These are phyloP conservation scores for Beauveria australis DNA, from an alignment of 2,329 filamentous ascomycete genomes.

Conservation along the genomic window DNA sequence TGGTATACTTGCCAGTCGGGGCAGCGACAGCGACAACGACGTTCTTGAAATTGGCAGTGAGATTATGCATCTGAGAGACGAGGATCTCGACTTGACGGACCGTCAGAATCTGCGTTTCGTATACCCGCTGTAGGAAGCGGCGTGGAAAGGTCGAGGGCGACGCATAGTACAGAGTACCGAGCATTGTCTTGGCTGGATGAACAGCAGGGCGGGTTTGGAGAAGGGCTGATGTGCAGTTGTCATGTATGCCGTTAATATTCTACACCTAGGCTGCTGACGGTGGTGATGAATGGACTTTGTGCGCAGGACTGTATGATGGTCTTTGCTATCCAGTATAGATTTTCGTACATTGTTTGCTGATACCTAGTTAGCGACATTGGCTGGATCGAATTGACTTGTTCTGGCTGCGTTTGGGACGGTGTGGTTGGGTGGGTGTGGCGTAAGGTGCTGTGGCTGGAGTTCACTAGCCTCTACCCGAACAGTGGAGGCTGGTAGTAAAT, in stretches of 20 bases:
- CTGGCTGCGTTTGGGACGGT: not conserved
- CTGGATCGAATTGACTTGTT: too few relatives aligned
- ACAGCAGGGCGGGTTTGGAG: not conserved
- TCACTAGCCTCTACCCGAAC: too few relatives aligned
- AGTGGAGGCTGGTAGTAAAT: not conserved
- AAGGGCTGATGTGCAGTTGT: not conserved
- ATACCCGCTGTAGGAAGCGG: slow-evolving; percentile 22
- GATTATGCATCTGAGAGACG: slow-evolving; percentile 13
- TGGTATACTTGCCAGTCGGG: not conserved
- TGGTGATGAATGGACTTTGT: not conserved
- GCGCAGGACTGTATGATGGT: not conserved
- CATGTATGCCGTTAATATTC: too few relatives aligned
- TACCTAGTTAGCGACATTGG: too few relatives aligned
- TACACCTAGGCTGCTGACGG: not conserved
- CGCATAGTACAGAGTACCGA: not conserved
- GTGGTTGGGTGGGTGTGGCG: not conserved
- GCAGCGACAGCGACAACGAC: slow-evolving; percentile 12
- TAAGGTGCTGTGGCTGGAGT: too few relatives aligned
- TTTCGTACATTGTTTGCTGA: not conserved
- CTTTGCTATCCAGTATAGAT: not conserved
- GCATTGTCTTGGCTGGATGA: not conserved
- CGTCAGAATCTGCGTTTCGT: slow-evolving; percentile 16
- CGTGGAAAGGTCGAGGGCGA: not conserved
- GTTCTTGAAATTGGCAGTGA: slow-evolving; percentile 13
- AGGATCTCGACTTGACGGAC: slow-evolving; percentile 16